phyloP scores from a whole-genome alignment of 208 protist genomes.

The Phytomonas francai region DNA sequence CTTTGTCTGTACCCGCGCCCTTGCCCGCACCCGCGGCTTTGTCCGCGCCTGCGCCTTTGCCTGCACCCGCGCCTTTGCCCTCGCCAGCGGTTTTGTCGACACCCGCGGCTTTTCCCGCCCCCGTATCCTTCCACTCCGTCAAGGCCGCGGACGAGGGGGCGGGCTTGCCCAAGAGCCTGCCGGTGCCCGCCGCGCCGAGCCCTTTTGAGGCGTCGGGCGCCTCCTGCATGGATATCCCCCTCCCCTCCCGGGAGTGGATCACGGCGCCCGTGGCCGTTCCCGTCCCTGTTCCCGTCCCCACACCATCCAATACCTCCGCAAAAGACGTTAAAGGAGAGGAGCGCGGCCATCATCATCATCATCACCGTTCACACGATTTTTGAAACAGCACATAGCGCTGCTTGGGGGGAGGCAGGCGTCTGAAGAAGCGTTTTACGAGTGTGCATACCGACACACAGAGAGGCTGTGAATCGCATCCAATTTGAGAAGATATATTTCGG shows the following conservation, averaged over 20 bases:
- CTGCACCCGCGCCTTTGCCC: slow-evolving; percentile 1
- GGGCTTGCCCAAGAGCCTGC: slow-evolving; percentile 30
- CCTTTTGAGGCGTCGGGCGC: neutral
- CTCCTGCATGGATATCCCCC: no score
- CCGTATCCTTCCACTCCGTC: slow-evolving; percentile 13
- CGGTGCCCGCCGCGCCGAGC: slow-evolving; percentile 16
- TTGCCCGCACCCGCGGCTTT: slow-evolving; percentile 4
- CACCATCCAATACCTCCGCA: neutral
- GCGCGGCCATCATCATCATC: slow-evolving; percentile 8
- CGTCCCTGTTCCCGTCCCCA: no score
- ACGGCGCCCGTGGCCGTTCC: no score
- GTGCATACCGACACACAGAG: neutral
- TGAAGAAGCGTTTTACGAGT: no score
- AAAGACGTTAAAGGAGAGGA: neutral
- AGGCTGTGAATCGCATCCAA: neutral
- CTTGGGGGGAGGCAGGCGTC: no score
- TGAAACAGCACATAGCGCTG: neutral
- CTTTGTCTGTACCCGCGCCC: slow-evolving; percentile 3
- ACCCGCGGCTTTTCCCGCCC: neutral
- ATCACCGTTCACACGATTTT: slow-evolving; percentile 10
- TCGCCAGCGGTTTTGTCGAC: neutral
- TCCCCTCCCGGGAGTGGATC: no score
- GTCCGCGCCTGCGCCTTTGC: neutral
- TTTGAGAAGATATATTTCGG: neutral
- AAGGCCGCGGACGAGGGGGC: slow-evolving; percentile 3